Evolutionary conservation across 2,329 filamentous ascomycete species (phyloP).

Genomic region (Tolypocladium tundrense): DNA sequence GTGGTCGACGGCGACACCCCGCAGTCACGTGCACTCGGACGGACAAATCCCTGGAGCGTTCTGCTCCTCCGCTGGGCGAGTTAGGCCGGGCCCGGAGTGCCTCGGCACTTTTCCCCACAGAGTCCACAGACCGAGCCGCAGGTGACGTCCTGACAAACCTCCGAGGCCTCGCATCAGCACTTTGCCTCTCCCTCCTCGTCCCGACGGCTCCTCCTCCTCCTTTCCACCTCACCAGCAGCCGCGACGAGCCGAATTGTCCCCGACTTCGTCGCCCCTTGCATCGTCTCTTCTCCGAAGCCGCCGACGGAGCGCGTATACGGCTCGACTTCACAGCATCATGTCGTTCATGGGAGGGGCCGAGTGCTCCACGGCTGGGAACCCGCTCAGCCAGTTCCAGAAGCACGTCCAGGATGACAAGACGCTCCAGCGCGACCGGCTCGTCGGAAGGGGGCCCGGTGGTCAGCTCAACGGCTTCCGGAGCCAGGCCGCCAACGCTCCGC

Average conservation of each 20-base stretch:
- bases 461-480: constrained; percentile 71
- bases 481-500: constrained; percentile 54
- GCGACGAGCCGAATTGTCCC: not conserved
- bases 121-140: constrained; percentile 5
- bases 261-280: not conserved
- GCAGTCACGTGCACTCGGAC: constrained; percentile 22
- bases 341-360: constrained; percentile 93
- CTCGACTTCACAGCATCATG: constrained; percentile 42
- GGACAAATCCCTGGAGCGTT: not conserved
- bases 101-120: constrained; percentile 11
- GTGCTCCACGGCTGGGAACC: constrained; percentile 93
- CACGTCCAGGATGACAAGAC: constrained; percentile 95
- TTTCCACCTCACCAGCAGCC: not conserved
- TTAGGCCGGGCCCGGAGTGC: constrained; percentile 6
- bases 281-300: not conserved
- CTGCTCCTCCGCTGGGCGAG: not conserved
- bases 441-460: constrained; percentile 61
- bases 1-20: constrained; percentile 10
- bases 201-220: constrained; percentile 1
- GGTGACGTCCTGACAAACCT: constrained; percentile 8
- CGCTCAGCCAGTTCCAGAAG: constrained; percentile 94
- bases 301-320: not conserved
- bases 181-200: not conserved
- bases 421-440: constrained; percentile 80
- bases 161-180: not conserved